Conservation (phyloP, 208 protist species). For the Trypanosoma mega region DNA sequence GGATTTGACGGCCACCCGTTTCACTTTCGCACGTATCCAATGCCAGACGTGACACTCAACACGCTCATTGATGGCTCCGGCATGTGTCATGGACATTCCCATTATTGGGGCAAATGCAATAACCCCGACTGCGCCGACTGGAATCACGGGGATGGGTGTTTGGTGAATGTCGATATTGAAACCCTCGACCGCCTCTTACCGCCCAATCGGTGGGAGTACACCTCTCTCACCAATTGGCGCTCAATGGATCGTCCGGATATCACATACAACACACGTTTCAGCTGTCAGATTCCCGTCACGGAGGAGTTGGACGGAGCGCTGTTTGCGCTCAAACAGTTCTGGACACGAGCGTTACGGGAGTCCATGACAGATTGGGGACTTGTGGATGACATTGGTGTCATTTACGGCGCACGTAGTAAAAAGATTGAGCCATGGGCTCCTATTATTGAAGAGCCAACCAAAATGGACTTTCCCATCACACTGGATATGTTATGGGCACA, state of each 20-base stretch:
- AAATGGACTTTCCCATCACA: conserved; percentile 85
- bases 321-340: conserved; percentile 88
- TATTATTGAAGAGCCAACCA: conserved; percentile 86
- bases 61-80: conserved; percentile 88
- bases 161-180: conserved; percentile 91
- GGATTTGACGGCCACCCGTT: conserved; percentile 89
- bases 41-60: conserved; percentile 90
- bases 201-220: conserved; percentile 90
- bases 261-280: conserved; percentile 87
- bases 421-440: conserved; percentile 89
- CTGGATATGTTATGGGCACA: conserved; percentile 89
- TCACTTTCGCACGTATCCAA: conserved; percentile 85
- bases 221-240: conserved; percentile 75
- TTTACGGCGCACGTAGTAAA: conserved; percentile 70
- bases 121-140: conserved; percentile 88
- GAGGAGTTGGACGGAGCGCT: conserved; percentile 82
- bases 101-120: conserved; percentile 87
- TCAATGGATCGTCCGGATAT: conserved; percentile 81
- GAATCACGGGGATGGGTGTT: conserved; percentile 88
- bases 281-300: conserved; percentile 86
- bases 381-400: conserved; percentile 67
- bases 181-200: conserved; percentile 80
- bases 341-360: conserved; percentile 79
- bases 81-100: conserved; percentile 83
- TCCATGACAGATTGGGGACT: conserved; percentile 76